These are phyloP conservation scores for Neurospora tetrasperma DNA, from an alignment of 495 filamentous ascomycete species.

Conservation along the genomic window DNA sequence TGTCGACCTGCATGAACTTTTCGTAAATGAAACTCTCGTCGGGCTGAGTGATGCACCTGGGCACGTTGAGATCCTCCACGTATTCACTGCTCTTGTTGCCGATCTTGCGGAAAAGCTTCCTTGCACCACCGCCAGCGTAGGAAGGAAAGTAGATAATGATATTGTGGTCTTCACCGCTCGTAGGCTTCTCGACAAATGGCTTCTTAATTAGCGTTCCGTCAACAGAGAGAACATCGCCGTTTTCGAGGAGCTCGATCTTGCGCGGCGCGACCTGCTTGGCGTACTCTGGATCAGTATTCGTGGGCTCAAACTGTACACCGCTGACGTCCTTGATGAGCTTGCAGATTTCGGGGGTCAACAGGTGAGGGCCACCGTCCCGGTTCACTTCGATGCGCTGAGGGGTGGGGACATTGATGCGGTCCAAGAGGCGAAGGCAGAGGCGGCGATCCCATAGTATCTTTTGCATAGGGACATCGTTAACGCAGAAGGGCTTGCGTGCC, in stretches of 20 bases:
- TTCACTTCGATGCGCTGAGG: constrained; percentile 88
- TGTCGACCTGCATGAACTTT: constrained; percentile 90
- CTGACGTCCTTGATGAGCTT: constrained; percentile 68
- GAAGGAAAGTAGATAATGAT: constrained; percentile 95
- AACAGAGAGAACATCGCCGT: constrained; percentile 77
- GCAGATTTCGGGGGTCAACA: constrained; percentile 66
- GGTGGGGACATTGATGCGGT: constrained; percentile 79
- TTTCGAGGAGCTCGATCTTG: constrained; percentile 72
- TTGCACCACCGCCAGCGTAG: constrained; percentile 73
- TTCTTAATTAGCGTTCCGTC: constrained; percentile 76
- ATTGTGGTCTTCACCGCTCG: constrained; percentile 98
- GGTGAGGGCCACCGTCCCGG: constrained; percentile 78
- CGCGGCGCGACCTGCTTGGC: constrained; percentile 49
- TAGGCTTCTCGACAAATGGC: constrained; percentile 96
- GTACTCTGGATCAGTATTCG: constrained; percentile 47
- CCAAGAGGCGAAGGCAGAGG: constrained; percentile 76
- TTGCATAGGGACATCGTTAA: constrained; percentile 98
- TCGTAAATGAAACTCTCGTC: constrained; percentile 88
- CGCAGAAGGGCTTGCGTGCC: constrained; percentile 86
- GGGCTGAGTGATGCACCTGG: constrained; percentile 68
- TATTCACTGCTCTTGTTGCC: constrained; percentile 97
- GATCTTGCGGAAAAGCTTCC: constrained; percentile 90
- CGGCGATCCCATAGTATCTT: constrained; percentile 95
- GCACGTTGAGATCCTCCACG: constrained; percentile 61
- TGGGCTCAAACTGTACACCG: constrained; percentile 66